Conservation (phyloP, 2,329 filamentous ascomycete genomes). For the Allantophomopsis cytisporea region DNA sequence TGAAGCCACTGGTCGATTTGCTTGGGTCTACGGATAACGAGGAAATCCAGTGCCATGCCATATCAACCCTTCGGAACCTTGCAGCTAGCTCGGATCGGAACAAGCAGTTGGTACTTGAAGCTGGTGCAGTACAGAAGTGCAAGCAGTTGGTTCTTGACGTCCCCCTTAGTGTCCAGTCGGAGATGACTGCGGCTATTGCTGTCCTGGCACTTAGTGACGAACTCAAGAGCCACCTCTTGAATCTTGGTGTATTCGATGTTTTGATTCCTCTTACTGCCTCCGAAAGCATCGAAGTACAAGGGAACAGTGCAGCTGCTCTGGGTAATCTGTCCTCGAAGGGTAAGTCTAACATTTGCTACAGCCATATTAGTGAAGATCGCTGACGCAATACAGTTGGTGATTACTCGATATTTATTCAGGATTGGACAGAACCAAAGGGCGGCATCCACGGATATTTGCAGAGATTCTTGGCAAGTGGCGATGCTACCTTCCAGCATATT, state of each 20-base stretch:
- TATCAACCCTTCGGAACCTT: slow-evolving; percentile 88
- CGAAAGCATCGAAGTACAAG: slow-evolving; percentile 93
- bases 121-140: slow-evolving; percentile 95
- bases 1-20: slow-evolving; percentile 86
- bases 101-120: slow-evolving; percentile 93
- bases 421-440: slow-evolving; percentile 85
- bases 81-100: slow-evolving; percentile 95
- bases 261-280: slow-evolving; percentile 91
- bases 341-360: slow-evolving; percentile 25
- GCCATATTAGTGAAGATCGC: slow-evolving; percentile 1
- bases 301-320: slow-evolving; percentile 90
- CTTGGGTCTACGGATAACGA: slow-evolving; percentile 94
- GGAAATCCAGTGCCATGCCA: slow-evolving; percentile 97
- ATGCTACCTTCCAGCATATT: slow-evolving; percentile 97
- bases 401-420: slow-evolving; percentile 88
- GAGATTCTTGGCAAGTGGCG: slow-evolving; percentile 84
- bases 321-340: slow-evolving; percentile 96
- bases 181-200: slow-evolving; percentile 99
- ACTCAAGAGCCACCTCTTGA: slow-evolving; percentile 80
- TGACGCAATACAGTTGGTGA: slow-evolving; percentile 64
- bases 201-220: slow-evolving; percentile 93
- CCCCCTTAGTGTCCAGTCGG: slow-evolving; percentile 86
- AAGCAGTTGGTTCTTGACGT: slow-evolving; percentile 92
- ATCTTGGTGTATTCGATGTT: slow-evolving; percentile 89
- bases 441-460: slow-evolving; percentile 93